These are phyloP conservation scores for Elymus sibiricus DNA, from an alignment of 176 grass and related monocot species.

Conservation along the genomic window DNA sequence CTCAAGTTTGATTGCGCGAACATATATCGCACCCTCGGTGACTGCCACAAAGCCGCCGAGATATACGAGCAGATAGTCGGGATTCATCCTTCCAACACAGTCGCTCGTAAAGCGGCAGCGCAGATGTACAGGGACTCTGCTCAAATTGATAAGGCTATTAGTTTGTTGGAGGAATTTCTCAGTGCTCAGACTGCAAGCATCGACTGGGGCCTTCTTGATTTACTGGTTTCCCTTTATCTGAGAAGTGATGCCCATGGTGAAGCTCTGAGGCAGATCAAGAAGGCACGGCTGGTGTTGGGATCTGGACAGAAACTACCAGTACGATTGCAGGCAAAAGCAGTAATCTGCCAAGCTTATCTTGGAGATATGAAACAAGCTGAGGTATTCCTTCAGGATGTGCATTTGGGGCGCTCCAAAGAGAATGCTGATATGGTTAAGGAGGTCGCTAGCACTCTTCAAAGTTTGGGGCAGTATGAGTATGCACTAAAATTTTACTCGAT, in stretches of 20 bases:
- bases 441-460: conserved; percentile 58
- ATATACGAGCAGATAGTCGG: conserved; percentile 77
- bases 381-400: conserved; percentile 58
- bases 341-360: conserved; percentile 65
- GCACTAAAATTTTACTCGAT: conserved; percentile 78
- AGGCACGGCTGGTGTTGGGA: conserved; percentile 23
- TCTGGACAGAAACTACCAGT: conserved; percentile 46
- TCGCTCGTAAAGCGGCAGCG: conserved; percentile 59
- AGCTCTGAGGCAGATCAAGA: conserved; percentile 63
- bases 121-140: conserved; percentile 92
- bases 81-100: conserved; percentile 43
- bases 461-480: conserved; percentile 58
- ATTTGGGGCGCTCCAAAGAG: conserved; percentile 55
- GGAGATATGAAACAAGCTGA: conserved; percentile 83
- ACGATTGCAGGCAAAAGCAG: conserved; percentile 60
- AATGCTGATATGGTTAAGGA: conserved; percentile 46
- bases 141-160: conserved; percentile 64
- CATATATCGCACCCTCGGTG: conserved; percentile 47
- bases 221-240: conserved; percentile 69
- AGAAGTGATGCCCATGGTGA: conserved; percentile 61
- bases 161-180: conserved; percentile 67
- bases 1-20: conserved; percentile 73
- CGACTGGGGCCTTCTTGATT: conserved; percentile 51
- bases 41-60: conserved; percentile 78
- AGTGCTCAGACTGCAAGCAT: conserved; percentile 30